Conservation (phyloP, 441 rosid species). For the Arabidopsis lyrata region DNA sequence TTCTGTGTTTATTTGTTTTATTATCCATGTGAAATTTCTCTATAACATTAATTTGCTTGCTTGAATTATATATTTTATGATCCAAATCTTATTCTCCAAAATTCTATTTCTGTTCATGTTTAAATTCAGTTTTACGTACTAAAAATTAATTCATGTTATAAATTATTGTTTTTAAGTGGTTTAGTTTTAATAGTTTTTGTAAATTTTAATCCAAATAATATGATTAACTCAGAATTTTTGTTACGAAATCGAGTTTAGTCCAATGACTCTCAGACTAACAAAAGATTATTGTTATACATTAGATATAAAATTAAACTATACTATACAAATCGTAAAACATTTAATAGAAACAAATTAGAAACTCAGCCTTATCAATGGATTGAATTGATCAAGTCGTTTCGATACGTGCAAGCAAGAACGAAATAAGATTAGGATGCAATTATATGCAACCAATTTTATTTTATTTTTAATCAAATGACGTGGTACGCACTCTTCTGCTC, state of each 20-base stretch:
- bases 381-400: too few species aligned
- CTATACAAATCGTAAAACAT: too few species aligned
- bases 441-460: background rate
- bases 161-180: background rate
- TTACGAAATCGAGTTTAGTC: background rate
- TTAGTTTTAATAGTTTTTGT: background rate
- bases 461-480: background rate
- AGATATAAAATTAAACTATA: background rate
- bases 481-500: conserved; percentile 23
- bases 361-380: too few species aligned
- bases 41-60: conserved; percentile 29
- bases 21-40: conserved; percentile 38
- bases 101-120: background rate
- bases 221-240: background rate
- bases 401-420: conserved; percentile 34
- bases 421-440: background rate
- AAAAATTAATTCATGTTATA: conserved; percentile 40
- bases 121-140: conserved; percentile 50
- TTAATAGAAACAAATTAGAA: too few species aligned
- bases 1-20: conserved; percentile 29
- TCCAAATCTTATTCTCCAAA: conserved; percentile 73
- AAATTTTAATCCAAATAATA: background rate
- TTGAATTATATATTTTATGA: conserved; percentile 39
- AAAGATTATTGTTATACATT: background rate
- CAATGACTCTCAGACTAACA: background rate